Evolutionary conservation across 1,284 basidiomycete genomes (phyloP), one percentile per base, ranked within the genome.

Genomic region (Apiotrichum mycotoxinovorans): DNA sequence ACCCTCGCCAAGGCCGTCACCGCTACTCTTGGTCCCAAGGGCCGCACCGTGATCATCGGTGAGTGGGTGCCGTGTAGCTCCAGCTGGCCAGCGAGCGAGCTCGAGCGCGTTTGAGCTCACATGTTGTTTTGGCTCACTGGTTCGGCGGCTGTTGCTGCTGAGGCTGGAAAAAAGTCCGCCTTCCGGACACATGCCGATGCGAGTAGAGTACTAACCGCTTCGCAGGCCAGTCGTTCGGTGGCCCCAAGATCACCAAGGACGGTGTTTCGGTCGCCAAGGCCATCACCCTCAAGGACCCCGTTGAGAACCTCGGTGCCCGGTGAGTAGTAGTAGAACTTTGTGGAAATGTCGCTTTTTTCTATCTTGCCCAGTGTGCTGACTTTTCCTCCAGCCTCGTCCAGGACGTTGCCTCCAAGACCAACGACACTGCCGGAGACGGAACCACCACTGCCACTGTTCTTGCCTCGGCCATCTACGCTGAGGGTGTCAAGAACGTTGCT

Each of bases 401-500:
- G 78, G 93, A 97, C 68, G 94, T 97, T 59, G 93, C 93, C 15
- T 86, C 86, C 77, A 96, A 96, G 82, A 96, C 94, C 41, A 98
- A 97, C 82, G 95, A 98, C 80, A 83, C 89, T 67, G 95, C 95
- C 45, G 95, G 95, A 80, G 95, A 98, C 76, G 95, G 95, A 64
- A 98, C 94, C 15, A 98, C 95, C 15, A 98, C 95, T 25, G 94
- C 95, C 25, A 98, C 95, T 38, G 95, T 98, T 53, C 87, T 98
- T 58, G 91, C 95, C 10, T 88, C 91, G 57, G 93, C 94, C 62
- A 98, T 98, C 80, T 98, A 97, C 80, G 84, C 92, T 0, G 95
- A 98, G 79, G 95, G 95, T 80, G 94, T 98, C 68, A 98, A 98
- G 84, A 98, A 98, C 75, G 95, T 98, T 58, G 94, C 95, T 42